Evolutionary conservation across 805 yeast species (phyloP), one percentile per base, ranked within the genome.

Genomic region (Kregervanrija fluxuum): DNA sequence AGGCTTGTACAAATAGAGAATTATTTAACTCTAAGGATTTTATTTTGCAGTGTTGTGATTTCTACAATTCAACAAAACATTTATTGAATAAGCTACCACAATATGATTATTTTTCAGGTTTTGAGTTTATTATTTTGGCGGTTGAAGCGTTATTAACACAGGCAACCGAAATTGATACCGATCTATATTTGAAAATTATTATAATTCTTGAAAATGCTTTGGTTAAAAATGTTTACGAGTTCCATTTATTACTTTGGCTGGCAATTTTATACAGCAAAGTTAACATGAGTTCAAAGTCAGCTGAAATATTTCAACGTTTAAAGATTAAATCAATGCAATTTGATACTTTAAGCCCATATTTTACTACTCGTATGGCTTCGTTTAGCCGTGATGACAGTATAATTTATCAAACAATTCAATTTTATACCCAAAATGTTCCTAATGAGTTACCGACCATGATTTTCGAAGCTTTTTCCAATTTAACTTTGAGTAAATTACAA

Each of bases 281-380:
- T 8, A 88, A 88, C 40, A 67, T 79, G 9, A 68, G 69, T 31
- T 58, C 73, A 1, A 60, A 68, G 36, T 82, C 90, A 0, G 53
- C 61, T 32, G 57, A 60, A 8, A 75, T 79, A 38, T 88, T 74
- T 59, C 61, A 71, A 12, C 56, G 68, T 1, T 61, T 90, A 42
- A 76, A 79, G 33, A 75, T 88, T 52, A 86, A 84, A 56, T 80
- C 82, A 65, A 62, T 89, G 8, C 98, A 91, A 62, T 68, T 73
- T 41, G 96, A 90, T 55, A 75, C 86, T 0, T 60, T 85, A 39
- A 74, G 81, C 11, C 75, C 78, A 49, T 70, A 74, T 49, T 54
- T 81, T 9, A 62, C 70, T 9, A 67, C 79, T 0, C 69, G 86
- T 40, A 51, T 70, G 22, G 67, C 80, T 1, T 56, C 77, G 0